Percentiles rank a stretch among this genome's conserved stretches.
These are phyloP conservation scores for Hanseniaspora uvarum DNA, from an alignment of 1,139 yeast genomes.

Conservation along the genomic window DNA sequence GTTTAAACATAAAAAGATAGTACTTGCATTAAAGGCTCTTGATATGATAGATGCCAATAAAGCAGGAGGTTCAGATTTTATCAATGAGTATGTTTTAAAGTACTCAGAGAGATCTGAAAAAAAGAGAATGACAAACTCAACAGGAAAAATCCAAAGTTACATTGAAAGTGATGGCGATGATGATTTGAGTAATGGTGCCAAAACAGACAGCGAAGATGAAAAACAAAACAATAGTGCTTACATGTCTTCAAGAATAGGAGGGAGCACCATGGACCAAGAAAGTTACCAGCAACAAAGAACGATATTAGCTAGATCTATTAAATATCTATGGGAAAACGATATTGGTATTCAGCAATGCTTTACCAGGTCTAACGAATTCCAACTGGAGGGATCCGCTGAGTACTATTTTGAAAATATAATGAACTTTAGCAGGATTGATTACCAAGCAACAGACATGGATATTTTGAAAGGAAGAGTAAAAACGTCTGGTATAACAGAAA, in stretches of 20 bases:
- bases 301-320: conserved; percentile 60
- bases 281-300: conserved; percentile 27
- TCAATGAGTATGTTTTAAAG: conserved; percentile 54
- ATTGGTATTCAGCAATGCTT: conserved; percentile 54
- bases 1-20: conserved; percentile 38
- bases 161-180: conserved; percentile 31
- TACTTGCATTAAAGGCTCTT: conserved; percentile 49
- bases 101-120: conserved; percentile 48
- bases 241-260: conserved; percentile 26
- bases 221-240: conserved; percentile 7
- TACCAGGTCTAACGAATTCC: conserved; percentile 62
- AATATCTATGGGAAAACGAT: conserved; percentile 57
- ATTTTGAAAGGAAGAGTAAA: conserved; percentile 83
- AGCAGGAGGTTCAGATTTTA: conserved; percentile 57
- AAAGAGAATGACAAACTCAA: conserved; percentile 43
- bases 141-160: conserved; percentile 44
- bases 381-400: conserved; percentile 67
- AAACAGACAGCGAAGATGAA: conserved; percentile 18
- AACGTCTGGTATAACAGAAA: conserved; percentile 91
- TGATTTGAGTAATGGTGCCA: conserved; percentile 12
- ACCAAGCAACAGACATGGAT: conserved; percentile 69
- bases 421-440: conserved; percentile 53
- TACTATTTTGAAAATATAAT: conserved; percentile 64
- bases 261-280: conserved; percentile 25
- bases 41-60: conserved; percentile 54